Conservation (phyloP, 2,329 filamentous ascomycete genomes). For the Cyphellophora attinorum region DNA sequence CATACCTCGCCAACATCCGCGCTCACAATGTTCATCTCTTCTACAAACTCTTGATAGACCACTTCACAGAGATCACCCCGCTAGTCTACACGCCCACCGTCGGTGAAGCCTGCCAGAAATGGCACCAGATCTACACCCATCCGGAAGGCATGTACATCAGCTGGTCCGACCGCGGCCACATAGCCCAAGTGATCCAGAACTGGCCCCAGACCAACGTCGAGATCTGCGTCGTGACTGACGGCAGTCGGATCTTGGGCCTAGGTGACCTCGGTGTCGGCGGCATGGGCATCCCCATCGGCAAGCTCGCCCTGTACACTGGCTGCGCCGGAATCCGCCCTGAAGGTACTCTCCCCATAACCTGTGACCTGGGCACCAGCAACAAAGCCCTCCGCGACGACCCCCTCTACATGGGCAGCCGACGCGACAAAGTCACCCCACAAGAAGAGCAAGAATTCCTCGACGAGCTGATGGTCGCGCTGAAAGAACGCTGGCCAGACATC, state of each 20-base stretch:
- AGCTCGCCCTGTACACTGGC: conserved; percentile 87
- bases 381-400: conserved; percentile 61
- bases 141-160: conserved; percentile 92
- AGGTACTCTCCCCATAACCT: conserved; percentile 51
- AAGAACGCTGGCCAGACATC: conserved; percentile 63
- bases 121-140: conserved; percentile 90
- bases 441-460: conserved; percentile 90
- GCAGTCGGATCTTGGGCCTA: conserved; percentile 80
- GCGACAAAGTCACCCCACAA: conserved; percentile 65
- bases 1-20: conserved; percentile 39
- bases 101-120: conserved; percentile 91
- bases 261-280: conserved; percentile 95
- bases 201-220: conserved; percentile 86
- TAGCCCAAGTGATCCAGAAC: conserved; percentile 79
- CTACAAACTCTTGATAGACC: conserved; percentile 39
- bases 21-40: conserved; percentile 45
- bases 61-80: conserved; percentile 38
- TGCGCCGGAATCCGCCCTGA: conserved; percentile 88
- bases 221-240: conserved; percentile 94
- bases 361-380: conserved; percentile 57
- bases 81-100: conserved; percentile 48
- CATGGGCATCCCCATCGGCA: conserved; percentile 96
- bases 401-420: conserved; percentile 84
- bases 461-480: conserved; percentile 88
- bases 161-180: conserved; percentile 84